phyloP scores from a whole-genome alignment of 371 early-diverging fungal genomes.

The Haplosporangium sp. region DNA sequence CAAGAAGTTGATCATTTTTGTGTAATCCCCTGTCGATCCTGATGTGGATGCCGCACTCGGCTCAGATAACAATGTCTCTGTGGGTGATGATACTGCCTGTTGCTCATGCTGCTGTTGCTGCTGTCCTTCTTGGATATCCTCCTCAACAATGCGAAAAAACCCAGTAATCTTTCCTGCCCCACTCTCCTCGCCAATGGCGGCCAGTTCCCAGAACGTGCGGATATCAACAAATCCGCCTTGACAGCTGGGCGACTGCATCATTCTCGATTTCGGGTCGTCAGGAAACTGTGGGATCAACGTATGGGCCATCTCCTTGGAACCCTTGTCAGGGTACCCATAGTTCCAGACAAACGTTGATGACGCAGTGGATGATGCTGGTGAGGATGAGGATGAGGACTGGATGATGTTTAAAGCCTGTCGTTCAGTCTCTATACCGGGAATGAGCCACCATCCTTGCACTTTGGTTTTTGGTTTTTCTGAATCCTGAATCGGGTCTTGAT shows the following conservation, averaged over 20 bases:
- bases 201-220: constrained; percentile 70
- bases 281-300: constrained; percentile 76
- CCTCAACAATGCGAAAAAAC: constrained; percentile 61
- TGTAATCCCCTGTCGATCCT: constrained; percentile 27
- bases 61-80: neutral
- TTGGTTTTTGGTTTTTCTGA: neutral
- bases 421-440: constrained; percentile 71
- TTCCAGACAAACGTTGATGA: constrained; percentile 8
- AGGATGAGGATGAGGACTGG: constrained; percentile 17
- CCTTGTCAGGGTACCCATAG: constrained; percentile 63
- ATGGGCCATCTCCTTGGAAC: constrained; percentile 55
- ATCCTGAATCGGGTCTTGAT: neutral
- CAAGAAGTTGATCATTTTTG: constrained; percentile 37
- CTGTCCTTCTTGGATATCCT: neutral
- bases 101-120: neutral
- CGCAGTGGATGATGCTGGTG: neutral
- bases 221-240: constrained; percentile 60
- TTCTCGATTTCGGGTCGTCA: constrained; percentile 83
- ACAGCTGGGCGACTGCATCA: constrained; percentile 51
- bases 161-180: constrained; percentile 76
- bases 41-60: neutral
- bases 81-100: neutral
- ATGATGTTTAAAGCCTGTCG: constrained; percentile 54
- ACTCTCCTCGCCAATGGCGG: constrained; percentile 81
- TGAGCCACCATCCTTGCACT: constrained; percentile 62